Evolutionary conservation across 108 stramenopile species (phyloP).

Genomic region (Mediolabrus comicus): DNA sequence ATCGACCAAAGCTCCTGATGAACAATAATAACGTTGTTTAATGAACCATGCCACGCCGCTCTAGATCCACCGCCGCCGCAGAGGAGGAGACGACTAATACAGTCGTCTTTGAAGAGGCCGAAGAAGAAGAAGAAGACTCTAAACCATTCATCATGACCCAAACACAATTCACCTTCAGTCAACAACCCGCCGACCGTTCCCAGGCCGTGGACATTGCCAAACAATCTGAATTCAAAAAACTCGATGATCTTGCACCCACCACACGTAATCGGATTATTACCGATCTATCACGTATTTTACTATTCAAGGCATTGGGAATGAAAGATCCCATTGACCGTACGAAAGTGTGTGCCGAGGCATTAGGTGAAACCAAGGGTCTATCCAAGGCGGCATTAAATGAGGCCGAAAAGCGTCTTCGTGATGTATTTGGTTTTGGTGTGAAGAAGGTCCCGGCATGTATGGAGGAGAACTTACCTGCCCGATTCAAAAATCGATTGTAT

Average conservation of each 20-base stretch:
- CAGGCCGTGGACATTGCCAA: constrained; percentile 55
- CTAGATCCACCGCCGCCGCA: not conserved
- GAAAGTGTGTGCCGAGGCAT: constrained; percentile 67
- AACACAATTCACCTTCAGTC: constrained; percentile 49
- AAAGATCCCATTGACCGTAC: constrained; percentile 76
- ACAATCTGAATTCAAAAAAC: constrained; percentile 48
- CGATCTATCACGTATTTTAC: constrained; percentile 56
- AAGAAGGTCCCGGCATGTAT: constrained; percentile 53
- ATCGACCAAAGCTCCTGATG: not conserved
- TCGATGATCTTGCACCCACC: constrained; percentile 49
- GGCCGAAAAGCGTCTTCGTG: constrained; percentile 52
- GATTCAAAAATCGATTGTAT: constrained; percentile 76
- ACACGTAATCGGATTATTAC: constrained; percentile 58
- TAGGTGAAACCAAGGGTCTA: constrained; percentile 47
- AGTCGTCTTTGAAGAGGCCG: too few relatives aligned
- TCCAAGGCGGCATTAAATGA: constrained; percentile 58
- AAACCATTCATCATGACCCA: not conserved
- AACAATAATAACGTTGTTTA: not conserved
- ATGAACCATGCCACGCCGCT: not conserved
- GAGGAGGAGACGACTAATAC: not conserved
- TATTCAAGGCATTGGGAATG: constrained; percentile 71
- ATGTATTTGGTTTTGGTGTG: constrained; percentile 82
- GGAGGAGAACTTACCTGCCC: constrained; percentile 54
- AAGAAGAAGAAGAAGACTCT: not conserved
- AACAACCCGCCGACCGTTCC: constrained; percentile 61